Conservation (phyloP, 768 basidiomycete genomes). For the Boletus vermiculosoides region DNA sequence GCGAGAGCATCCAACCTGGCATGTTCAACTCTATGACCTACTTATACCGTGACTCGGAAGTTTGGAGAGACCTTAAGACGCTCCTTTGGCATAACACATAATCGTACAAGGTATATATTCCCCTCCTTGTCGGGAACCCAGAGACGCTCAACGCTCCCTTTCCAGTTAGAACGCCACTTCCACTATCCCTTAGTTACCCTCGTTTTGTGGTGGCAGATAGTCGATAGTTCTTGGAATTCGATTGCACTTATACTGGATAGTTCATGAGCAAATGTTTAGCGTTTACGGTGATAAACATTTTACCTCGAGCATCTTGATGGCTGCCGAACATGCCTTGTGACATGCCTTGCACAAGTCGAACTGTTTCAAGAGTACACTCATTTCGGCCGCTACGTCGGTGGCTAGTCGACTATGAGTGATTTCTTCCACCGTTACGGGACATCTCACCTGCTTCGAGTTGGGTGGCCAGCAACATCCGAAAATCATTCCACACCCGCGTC, state of each 20-base stretch:
- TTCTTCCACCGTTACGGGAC: background rate
- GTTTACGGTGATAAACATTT: constrained; percentile 17
- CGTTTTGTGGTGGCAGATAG: constrained; percentile 34
- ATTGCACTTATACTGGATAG: constrained; percentile 59
- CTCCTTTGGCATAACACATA: constrained; percentile 90
- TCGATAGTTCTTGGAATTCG: constrained; percentile 52
- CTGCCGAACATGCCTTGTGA: constrained; percentile 58
- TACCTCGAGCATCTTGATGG: constrained; percentile 69
- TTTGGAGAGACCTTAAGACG: constrained; percentile 79
- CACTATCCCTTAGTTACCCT: constrained; percentile 21
- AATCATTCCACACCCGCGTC: constrained; percentile 49
- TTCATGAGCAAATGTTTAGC: constrained; percentile 6
- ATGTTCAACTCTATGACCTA: constrained; percentile 98
- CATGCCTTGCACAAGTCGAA: constrained; percentile 52
- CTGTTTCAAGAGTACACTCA: constrained; percentile 50
- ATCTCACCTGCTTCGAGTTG: constrained; percentile 53
- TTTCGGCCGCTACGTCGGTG: constrained; percentile 67
- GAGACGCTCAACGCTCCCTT: background rate
- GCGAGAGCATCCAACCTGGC: constrained; percentile 92
- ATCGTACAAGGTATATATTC: constrained; percentile 10
- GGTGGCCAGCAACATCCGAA: constrained; percentile 43
- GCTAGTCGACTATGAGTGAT: constrained; percentile 35
- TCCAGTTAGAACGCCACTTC: constrained; percentile 6
- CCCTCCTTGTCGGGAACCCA: background rate
- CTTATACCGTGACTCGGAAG: constrained; percentile 90